A percentile compares a stretch with the other conserved stretches of the same genome.
These are phyloP conservation scores for Cladosporium sp. DNA, from an alignment of 2,329 filamentous ascomycete genomes.

Conservation along the genomic window DNA sequence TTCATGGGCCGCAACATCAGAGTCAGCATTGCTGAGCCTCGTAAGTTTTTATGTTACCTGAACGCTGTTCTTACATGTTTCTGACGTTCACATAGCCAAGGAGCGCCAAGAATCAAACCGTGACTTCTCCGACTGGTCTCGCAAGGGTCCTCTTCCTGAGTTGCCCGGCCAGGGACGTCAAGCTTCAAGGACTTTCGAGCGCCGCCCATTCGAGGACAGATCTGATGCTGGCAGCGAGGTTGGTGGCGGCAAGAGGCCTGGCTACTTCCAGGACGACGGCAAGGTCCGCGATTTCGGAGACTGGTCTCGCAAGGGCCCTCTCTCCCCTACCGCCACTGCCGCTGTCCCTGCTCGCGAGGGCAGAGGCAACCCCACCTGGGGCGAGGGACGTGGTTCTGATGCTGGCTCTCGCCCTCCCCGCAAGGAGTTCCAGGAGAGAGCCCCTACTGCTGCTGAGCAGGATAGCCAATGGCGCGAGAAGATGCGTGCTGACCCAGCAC, in stretches of 20 bases:
- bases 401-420: conserved; percentile 79
- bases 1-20: conserved; percentile 89
- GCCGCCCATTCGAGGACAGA: conserved; percentile 40
- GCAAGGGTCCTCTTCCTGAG: conserved; percentile 85
- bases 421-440: conserved; percentile 70
- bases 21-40: conserved; percentile 95
- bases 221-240: conserved; percentile 57
- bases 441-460: conserved; percentile 83
- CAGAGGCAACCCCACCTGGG: conserved; percentile 75
- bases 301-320: conserved; percentile 93
- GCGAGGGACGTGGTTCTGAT: conserved; percentile 61
- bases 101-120: conserved; percentile 71
- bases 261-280: conserved; percentile 68
- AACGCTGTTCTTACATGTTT: background rate
- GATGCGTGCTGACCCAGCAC: conserved; percentile 83
- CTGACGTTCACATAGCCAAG: conserved; percentile 64
- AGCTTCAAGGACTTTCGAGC: conserved; percentile 49
- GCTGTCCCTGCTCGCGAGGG: conserved; percentile 54
- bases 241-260: conserved; percentile 61
- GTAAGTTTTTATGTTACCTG: conserved; percentile 60
- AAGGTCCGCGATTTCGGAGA: conserved; percentile 80
- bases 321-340: conserved; percentile 66
- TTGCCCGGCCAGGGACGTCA: conserved; percentile 55
- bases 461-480: conserved; percentile 90
- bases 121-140: conserved; percentile 87